Conservation (phyloP, 2,329 filamentous ascomycete species). For the Pseudogymnoascus sp. region DNA sequence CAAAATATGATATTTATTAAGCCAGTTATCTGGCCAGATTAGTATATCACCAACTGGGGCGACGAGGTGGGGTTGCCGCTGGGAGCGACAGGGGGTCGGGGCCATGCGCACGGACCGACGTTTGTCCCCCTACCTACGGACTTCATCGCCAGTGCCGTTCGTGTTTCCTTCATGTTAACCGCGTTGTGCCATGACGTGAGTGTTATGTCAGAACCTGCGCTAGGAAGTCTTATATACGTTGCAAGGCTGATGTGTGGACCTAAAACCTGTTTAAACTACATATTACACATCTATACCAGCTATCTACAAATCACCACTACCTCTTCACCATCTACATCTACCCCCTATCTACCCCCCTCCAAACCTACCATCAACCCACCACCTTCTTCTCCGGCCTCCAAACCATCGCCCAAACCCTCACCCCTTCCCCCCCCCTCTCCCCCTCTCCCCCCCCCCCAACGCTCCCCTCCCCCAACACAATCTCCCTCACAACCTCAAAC, state of each 20-base stretch:
- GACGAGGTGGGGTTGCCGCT: too few relatives aligned
- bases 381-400: slow-evolving; percentile 13
- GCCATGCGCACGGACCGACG: too few relatives aligned
- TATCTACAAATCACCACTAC: neutral
- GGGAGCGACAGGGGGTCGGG: too few relatives aligned
- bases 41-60: too few relatives aligned
- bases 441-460: slow-evolving; percentile 11
- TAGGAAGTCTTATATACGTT: neutral
- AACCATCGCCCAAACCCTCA: slow-evolving; percentile 18
- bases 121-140: too few relatives aligned
- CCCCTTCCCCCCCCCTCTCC: slow-evolving; percentile 13
- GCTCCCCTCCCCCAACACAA: slow-evolving; percentile 15
- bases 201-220: neutral
- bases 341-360: neutral
- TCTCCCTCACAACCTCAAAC: slow-evolving; percentile 14
- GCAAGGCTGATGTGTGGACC: neutral
- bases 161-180: too few relatives aligned
- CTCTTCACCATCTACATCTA: neutral
- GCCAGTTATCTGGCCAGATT: too few relatives aligned
- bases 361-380: neutral
- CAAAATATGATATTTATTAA: neutral
- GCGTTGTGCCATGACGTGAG: too few relatives aligned
- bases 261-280: neutral
- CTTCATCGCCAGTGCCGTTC: too few relatives aligned
- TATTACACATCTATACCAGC: neutral